Conservation (phyloP, 1,139 yeast genomes). For the Yamadazyma triangularis region DNA sequence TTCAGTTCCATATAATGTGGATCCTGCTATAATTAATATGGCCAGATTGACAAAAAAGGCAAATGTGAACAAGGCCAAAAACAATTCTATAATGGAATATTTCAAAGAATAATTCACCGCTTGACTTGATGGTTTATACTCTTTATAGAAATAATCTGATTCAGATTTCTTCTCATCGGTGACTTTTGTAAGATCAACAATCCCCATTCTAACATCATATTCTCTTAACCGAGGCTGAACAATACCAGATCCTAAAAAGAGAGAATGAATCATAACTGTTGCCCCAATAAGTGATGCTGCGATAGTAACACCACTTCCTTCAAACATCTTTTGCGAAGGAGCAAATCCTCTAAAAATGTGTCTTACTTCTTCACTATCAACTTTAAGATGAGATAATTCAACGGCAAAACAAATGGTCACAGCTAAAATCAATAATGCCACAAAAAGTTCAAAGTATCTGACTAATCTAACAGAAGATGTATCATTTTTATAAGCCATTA, state of each 20-base stretch:
- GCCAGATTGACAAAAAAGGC: slow-evolving; percentile 80
- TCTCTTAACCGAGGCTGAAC: slow-evolving; percentile 72
- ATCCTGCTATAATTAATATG: slow-evolving; percentile 70
- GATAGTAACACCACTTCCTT: slow-evolving; percentile 61
- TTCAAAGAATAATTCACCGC: slow-evolving; percentile 66
- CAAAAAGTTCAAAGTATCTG: slow-evolving; percentile 60
- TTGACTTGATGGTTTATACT: slow-evolving; percentile 54
- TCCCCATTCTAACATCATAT: slow-evolving; percentile 51
- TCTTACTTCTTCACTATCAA: slow-evolving; percentile 32
- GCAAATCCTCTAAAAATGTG: slow-evolving; percentile 64
- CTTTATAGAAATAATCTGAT: slow-evolving; percentile 22
- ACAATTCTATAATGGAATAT: slow-evolving; percentile 62
- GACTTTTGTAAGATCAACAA: slow-evolving; percentile 52
- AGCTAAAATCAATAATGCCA: slow-evolving; percentile 61
- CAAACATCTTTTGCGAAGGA: slow-evolving; percentile 62
- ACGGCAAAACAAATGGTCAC: slow-evolving; percentile 72
- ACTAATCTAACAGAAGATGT: slow-evolving; percentile 60
- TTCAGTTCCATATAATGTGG: slow-evolving; percentile 61
- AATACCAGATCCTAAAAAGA: slow-evolving; percentile 70
- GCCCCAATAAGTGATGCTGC: slow-evolving; percentile 80
- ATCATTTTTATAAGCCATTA: slow-evolving; percentile 73
- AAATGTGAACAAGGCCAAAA: slow-evolving; percentile 62
- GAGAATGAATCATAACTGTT: slow-evolving; percentile 79
- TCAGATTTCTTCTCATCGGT: slow-evolving; percentile 39
- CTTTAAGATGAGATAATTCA: slow-evolving; percentile 55